Evolutionary conservation across 164 flowering plant genomes (phyloP), one percentile per base, ranked within the genome.

Genomic region (Buxus sempervirens): DNA sequence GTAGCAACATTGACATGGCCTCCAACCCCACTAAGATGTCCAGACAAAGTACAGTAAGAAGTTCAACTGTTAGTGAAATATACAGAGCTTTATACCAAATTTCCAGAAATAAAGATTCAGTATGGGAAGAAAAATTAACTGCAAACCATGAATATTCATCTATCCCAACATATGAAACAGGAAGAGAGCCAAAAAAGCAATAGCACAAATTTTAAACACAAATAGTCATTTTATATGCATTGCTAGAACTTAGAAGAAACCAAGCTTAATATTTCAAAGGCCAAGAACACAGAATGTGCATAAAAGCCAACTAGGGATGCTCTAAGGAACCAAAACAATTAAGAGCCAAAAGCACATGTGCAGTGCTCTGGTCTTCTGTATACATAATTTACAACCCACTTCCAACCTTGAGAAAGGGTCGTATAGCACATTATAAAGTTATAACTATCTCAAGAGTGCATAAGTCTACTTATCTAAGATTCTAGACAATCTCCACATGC

Each of bases 401-500:
- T 77, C 76, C 81, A 77, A 70, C 67, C 58, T 72, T 21, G 49
- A 72, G 70, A 60, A 63, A 57, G 63, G 76, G 75, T 73, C 58
- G 54, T 75, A 75, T 65, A 73, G 74, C 68, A 67, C 63, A 66
- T 64, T 74, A 63, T 56, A 62, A 60, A 67, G 76, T 73, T 75
- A 75, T 42, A 67, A 70, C 27, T 66, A 75, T 51, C 79, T 73
- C 71, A 32, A 79, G 84, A 79, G 68, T 63, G 71, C 73, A 76
- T 74, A 63, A 75, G 64, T 69, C 72, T n/a, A 22, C 54, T 69
- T 66, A 51, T 71, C 60, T 36, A 51, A 24, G 66, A 76, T 32
- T 32, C 67, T 88, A 92, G 74, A 89, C 82, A 73, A 88, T 88
- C 77, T 80, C 93, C 70, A 83, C 91, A 70, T 85, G 92, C 76